Base-by-base conservation (phyloP, 345 rosid genomes). In the Mangifera indica region DNA sequence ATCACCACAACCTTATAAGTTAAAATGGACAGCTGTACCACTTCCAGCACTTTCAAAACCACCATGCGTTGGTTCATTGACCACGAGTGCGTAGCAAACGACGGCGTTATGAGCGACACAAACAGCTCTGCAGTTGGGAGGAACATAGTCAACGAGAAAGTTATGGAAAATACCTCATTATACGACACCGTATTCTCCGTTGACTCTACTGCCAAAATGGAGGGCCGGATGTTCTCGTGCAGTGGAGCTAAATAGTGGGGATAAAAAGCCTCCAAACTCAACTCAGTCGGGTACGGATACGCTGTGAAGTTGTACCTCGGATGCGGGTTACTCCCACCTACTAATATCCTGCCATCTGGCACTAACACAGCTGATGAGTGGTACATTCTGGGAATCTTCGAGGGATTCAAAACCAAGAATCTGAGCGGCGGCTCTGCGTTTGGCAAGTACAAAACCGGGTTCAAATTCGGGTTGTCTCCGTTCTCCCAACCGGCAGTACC, bases 251-350 rank as follows among this genome's bases (percentile, higher is more conserved):
- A 74, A 78, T 91, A 93, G 7, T 77, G 88, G 51, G 94, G 98
- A 75, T 71, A 63, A 73, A 81, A 90, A 1, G 97, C 96, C 83
- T 91, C 94, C 62, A 93, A 81, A 73, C 97, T 90, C 70, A 93
- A 79, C 37, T 89, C 91, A 4, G 97, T 91, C 56, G 87, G 91
- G 77, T 87, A 88, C 2, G 83, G 86, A 20, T 63, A n/a, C 52
- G 84, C 89, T 15, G 84, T 87, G 85, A 90, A 91, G 75, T 88
- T 82, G 81, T 93, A 90, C 57, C 40, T 75, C 29, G 63, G 64
- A 82, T 93, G 87, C 17, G 96, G 98, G 72, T 93, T 93, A 80
- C 98, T 90, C 21, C 98, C 98, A 14, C 93, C 96, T 64, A 93
- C 89, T 24, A 93, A 74, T 22, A 93, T 79, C 71, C 97, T 84